These are phyloP conservation scores for Camelina neglecta DNA, from an alignment of 345 rosid genomes.

Conservation along the genomic window DNA sequence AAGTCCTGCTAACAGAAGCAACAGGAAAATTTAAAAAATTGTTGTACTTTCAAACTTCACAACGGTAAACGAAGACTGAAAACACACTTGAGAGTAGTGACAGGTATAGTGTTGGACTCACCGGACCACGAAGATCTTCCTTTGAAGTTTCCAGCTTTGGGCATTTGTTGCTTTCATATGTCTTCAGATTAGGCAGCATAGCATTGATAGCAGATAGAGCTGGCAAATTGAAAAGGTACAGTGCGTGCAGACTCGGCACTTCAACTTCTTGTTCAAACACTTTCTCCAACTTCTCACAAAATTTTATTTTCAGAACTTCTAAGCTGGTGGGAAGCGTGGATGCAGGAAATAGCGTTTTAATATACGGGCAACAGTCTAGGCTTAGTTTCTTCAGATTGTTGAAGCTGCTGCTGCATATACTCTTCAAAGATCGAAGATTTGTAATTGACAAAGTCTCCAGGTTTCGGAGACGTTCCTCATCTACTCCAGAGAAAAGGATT, in stretches of 20 bases:
- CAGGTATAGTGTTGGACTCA: not conserved
- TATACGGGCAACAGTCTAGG: conserved; percentile 54
- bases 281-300: conserved; percentile 48
- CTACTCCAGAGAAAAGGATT: conserved; percentile 31
- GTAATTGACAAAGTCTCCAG: conserved; percentile 49
- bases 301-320: conserved; percentile 48
- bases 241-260: conserved; percentile 36
- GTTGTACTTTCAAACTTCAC: too few species aligned
- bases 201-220: conserved; percentile 33
- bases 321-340: conserved; percentile 40
- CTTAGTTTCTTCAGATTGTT: conserved; percentile 46
- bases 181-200: conserved; percentile 22
- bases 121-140: not conserved
- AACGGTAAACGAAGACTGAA: too few species aligned
- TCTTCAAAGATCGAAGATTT: conserved; percentile 37
- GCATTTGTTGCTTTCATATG: conserved; percentile 12
- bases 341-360: conserved; percentile 37
- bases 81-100: not conserved
- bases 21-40: too few species aligned
- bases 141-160: not conserved
- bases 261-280: conserved; percentile 20
- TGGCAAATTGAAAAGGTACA: conserved; percentile 48
- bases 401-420: conserved; percentile 36
- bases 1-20: too few species aligned
- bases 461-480: conserved; percentile 34